Conservation (phyloP, 495 filamentous ascomycete species). For the Neurospora discreta region DNA sequence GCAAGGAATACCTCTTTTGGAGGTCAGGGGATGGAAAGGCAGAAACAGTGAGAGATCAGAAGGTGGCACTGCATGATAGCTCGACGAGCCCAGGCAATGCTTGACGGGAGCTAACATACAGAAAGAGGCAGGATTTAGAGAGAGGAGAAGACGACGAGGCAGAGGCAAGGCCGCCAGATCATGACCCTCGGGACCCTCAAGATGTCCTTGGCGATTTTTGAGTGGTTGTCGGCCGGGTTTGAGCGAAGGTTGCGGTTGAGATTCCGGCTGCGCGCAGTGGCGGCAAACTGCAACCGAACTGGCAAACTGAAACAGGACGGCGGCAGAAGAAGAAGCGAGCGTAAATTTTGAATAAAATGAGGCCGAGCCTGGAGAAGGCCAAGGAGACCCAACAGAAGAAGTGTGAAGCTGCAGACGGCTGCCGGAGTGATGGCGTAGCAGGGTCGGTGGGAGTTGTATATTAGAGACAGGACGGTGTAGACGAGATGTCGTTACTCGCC, state of each 20-base stretch:
- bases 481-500: not conserved
- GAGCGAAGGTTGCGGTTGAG: not conserved
- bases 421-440: not conserved
- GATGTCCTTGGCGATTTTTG: not conserved
- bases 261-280: constrained; percentile 9
- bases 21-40: not conserved
- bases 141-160: constrained; percentile 2
- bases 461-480: not conserved
- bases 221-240: not conserved
- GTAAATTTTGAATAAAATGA: not conserved
- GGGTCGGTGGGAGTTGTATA: not conserved
- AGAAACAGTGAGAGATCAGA: not conserved
- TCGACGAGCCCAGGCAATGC: not conserved
- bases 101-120: constrained; percentile 9
- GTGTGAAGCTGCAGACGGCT: not conserved
- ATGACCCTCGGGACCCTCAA: constrained; percentile 10
- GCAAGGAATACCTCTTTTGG: not conserved
- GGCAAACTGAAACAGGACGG: not conserved
- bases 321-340: not conserved
- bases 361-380: not conserved
- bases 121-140: not conserved
- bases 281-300: constrained; percentile 13
- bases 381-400: not conserved
- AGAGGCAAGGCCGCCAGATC: constrained; percentile 15
- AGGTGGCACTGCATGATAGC: constrained; percentile 5